Evolutionary conservation across 306 rosid genomes (phyloP).

Genomic region (Begonia masoniana): DNA sequence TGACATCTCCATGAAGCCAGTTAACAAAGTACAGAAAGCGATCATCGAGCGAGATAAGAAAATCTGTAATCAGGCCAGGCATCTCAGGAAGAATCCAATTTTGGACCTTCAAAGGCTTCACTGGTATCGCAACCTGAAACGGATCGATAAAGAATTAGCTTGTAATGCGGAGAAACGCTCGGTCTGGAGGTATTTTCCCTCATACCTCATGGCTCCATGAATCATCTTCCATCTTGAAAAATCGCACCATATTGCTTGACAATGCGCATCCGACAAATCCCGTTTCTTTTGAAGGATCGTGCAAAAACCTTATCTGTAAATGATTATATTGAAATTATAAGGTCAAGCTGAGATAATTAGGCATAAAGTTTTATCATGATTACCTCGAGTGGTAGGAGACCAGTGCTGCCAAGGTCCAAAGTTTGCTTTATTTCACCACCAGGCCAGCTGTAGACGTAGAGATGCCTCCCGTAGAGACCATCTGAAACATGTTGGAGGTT

Average conservation of each 20-base stretch:
- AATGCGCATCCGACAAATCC: conserved; percentile 87
- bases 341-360: not conserved
- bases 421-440: conserved; percentile 92
- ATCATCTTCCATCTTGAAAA: conserved; percentile 57
- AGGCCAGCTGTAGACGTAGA: conserved; percentile 80
- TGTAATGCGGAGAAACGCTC: not conserved
- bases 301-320: conserved; percentile 75
- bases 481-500: conserved; percentile 62
- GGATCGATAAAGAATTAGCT: not conserved
- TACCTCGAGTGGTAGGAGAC: conserved; percentile 81
- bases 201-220: conserved; percentile 92
- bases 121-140: conserved; percentile 58
- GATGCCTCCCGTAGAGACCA: conserved; percentile 82
- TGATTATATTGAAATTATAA: conserved; percentile 1
- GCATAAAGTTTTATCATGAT: conserved; percentile 1
- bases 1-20: conserved; percentile 97
- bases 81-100: conserved; percentile 92
- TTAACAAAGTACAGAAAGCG: conserved; percentile 74
- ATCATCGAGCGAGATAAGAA: conserved; percentile 80
- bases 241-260: conserved; percentile 80
- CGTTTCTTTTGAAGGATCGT: conserved; percentile 83
- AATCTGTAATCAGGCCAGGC: conserved; percentile 93
- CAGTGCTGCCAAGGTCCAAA: conserved; percentile 73
- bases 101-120: conserved; percentile 66
- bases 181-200: conserved; percentile 1